Evolutionary conservation across 345 rosid species (phyloP).

Genomic region (Brassica napus): Da-Ae NC_063452.1:56599001-56599500

Average conservation of each 20-base stretch:
- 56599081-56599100: neutral
- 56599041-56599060: constrained; percentile 66
- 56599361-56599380: constrained; percentile 39
- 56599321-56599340: constrained; percentile 99
- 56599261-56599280: constrained; percentile 67
- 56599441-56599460: constrained; percentile 50
- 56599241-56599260: neutral
- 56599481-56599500: constrained; percentile 96
- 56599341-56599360: constrained; percentile 96
- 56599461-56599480: constrained; percentile 95
- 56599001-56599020: constrained; percentile 70
- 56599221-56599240: neutral
- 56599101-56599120: neutral
- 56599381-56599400: constrained; percentile 37
- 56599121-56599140: constrained; percentile 4
- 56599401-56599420: constrained; percentile 5
- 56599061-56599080: constrained; percentile 72
- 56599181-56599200: constrained; percentile 70
- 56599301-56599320: constrained; percentile 97
- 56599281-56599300: constrained; percentile 88
- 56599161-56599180: constrained; percentile 71
- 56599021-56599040: constrained; percentile 64
- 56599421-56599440: constrained; percentile 23
- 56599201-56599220: constrained; percentile 1
- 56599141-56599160: constrained; percentile 46